A percentile compares a stretch with the other conserved stretches of the same genome.
These are phyloP conservation scores for Pogostemon cablin DNA, from an alignment of 257 asterid species.

Conservation along the genomic window DNA sequence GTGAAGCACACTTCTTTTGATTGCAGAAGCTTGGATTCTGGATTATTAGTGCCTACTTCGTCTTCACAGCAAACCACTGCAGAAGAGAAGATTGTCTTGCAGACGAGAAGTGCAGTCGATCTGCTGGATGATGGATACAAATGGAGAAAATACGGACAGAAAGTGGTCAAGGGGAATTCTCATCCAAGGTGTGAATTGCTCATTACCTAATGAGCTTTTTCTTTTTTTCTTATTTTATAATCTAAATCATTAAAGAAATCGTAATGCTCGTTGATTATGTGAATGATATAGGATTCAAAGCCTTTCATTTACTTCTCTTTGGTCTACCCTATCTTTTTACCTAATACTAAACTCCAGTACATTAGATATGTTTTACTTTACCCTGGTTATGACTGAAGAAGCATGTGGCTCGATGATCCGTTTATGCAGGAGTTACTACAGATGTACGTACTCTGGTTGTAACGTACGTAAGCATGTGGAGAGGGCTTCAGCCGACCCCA, in stretches of 20 bases:
- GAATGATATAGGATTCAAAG: neutral
- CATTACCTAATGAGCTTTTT: constrained; percentile 1
- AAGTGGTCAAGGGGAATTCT: constrained; percentile 89
- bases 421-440: constrained; percentile 80
- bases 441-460: constrained; percentile 85
- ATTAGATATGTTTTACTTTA: neutral
- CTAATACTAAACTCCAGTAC: no score
- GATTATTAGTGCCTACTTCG: constrained; percentile 42
- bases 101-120: constrained; percentile 91
- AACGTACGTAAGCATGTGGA: constrained; percentile 96
- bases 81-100: constrained; percentile 79
- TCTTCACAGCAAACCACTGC: constrained; percentile 57
- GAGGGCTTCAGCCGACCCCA: constrained; percentile 85
- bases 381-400: constrained; percentile 1
- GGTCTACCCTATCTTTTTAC: no score
- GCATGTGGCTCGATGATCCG: neutral
- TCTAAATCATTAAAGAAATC: constrained; percentile 1
- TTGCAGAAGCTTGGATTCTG: constrained; percentile 59
- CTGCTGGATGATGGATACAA: constrained; percentile 83
- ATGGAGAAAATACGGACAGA: constrained; percentile 98
- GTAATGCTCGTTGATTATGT: neutral
- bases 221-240: neutral
- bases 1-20: constrained; percentile 25
- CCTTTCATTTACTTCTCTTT: no score
- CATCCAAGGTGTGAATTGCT: constrained; percentile 69